These are phyloP conservation scores for Starmerella lactis-condensi DNA, from an alignment of 805 yeast species.

Conservation along the genomic window DNA sequence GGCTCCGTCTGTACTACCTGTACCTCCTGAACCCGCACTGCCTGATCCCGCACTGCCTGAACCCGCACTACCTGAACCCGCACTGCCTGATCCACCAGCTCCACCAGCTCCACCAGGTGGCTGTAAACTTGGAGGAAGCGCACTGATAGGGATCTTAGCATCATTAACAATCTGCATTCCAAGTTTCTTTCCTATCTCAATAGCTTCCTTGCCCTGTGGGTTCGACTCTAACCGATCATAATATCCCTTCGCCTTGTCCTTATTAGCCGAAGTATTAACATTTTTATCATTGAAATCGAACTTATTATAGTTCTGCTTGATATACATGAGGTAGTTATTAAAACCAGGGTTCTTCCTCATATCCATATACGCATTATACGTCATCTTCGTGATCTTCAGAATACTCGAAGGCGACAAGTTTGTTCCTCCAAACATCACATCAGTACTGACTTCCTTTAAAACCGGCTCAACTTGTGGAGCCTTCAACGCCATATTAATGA, in stretches of 20 bases:
- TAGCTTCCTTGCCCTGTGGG: constrained; percentile 9
- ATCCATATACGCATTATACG: constrained; percentile 7
- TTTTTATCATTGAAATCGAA: constrained; percentile 3
- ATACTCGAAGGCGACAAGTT: constrained; percentile 3
- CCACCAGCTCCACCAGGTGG: too few relatives aligned
- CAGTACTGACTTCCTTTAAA: constrained; percentile 2
- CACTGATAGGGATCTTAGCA: constrained; percentile 5
- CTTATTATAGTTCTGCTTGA: constrained; percentile 6
- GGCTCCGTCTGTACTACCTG: too few relatives aligned
- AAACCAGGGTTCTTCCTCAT: constrained; percentile 8
- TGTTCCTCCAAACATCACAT: constrained; percentile 3
- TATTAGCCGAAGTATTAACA: neutral
- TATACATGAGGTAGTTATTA: constrained; percentile 8
- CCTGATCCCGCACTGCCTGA: too few relatives aligned
- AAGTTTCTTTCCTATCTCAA: constrained; percentile 1
- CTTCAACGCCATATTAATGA: constrained; percentile 10
- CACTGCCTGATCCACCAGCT: too few relatives aligned
- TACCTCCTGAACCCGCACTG: too few relatives aligned
- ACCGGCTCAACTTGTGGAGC: constrained; percentile 13
- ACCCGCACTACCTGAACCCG: too few relatives aligned
- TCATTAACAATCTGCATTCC: constrained; percentile 6
- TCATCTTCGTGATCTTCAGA: constrained; percentile 6
- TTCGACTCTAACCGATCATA: constrained; percentile 1
- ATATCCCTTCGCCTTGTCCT: neutral
- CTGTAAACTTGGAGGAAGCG: constrained; percentile 1